These are phyloP conservation scores for Hymenoscyphus salicellus DNA, from an alignment of 2,329 filamentous ascomycete species.

Conservation along the genomic window DNA sequence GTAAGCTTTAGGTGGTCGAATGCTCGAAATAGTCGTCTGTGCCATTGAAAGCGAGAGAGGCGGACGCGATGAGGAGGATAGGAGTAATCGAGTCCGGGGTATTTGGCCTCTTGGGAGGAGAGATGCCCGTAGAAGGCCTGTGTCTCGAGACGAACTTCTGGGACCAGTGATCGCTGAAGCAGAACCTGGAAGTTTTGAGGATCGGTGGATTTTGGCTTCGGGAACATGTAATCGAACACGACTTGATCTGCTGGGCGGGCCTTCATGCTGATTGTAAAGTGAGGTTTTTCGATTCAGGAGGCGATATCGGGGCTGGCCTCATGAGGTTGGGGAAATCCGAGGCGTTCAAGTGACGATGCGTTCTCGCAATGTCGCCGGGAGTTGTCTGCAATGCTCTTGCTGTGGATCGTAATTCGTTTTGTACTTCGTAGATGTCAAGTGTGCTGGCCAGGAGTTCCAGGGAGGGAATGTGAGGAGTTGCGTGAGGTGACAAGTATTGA, in stretches of 20 bases:
- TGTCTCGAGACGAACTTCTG: constrained; percentile 74
- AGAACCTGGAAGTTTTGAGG: constrained; percentile 69
- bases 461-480: neutral
- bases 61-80: constrained; percentile 70
- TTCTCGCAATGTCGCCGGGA: neutral
- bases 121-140: constrained; percentile 71
- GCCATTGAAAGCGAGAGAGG: constrained; percentile 74
- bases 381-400: neutral
- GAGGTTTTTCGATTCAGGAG: neutral
- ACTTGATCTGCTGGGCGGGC: constrained; percentile 67
- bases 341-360: constrained; percentile 11
- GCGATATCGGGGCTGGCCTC: constrained; percentile 10
- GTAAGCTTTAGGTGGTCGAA: constrained; percentile 71
- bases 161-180: constrained; percentile 66
- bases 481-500: neutral
- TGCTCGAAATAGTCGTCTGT: constrained; percentile 70
- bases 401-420: neutral
- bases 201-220: constrained; percentile 63
- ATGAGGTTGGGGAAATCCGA: constrained; percentile 17
- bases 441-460: neutral
- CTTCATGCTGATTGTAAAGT: constrained; percentile 55
- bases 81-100: constrained; percentile 77
- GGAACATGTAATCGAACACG: constrained; percentile 72
- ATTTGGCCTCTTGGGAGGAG: constrained; percentile 75
- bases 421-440: neutral